Evolutionary conservation across 2,329 filamentous ascomycete species (phyloP).

Genomic region (Coniosporium tulheliwenetii): DNA sequence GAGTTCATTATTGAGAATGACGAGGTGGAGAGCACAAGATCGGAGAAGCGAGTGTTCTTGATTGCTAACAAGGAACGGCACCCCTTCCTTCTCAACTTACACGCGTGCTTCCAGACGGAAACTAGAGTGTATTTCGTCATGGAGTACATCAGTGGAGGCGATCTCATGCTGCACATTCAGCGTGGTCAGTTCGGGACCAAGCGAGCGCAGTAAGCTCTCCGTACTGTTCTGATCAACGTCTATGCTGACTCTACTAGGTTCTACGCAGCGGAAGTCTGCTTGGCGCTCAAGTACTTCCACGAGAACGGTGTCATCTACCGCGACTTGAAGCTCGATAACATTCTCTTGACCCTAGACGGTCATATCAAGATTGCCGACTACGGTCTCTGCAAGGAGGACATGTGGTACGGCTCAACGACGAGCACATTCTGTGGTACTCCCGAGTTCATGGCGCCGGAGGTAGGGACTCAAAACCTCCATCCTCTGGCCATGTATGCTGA

Average conservation of each 20-base stretch:
- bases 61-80: conserved; percentile 95
- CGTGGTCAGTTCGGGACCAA: conserved; percentile 91
- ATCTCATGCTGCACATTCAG: conserved; percentile 98
- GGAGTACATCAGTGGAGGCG: conserved; percentile 97
- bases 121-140: conserved; percentile 98
- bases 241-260: conserved; percentile 41
- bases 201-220: conserved; percentile 64
- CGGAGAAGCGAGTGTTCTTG: conserved; percentile 93
- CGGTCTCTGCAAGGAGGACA: conserved; percentile 97
- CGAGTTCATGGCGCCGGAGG: conserved; percentile 98
- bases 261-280: conserved; percentile 91
- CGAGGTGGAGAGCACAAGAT: conserved; percentile 93
- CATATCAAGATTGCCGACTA: conserved; percentile 99
- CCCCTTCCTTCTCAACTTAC: conserved; percentile 85
- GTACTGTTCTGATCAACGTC: conserved; percentile 3
- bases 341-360: conserved; percentile 82
- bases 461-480: conserved; percentile 21
- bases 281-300: conserved; percentile 97
- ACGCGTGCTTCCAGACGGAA: conserved; percentile 98
- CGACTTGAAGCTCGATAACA: conserved; percentile 71
- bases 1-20: conserved; percentile 99
- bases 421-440: conserved; percentile 99
- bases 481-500: background rate
- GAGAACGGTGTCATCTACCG: conserved; percentile 97
- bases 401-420: conserved; percentile 97